Base-by-base conservation (phyloP, 805 yeast genomes). In the Suhomyces sp. region DNA sequence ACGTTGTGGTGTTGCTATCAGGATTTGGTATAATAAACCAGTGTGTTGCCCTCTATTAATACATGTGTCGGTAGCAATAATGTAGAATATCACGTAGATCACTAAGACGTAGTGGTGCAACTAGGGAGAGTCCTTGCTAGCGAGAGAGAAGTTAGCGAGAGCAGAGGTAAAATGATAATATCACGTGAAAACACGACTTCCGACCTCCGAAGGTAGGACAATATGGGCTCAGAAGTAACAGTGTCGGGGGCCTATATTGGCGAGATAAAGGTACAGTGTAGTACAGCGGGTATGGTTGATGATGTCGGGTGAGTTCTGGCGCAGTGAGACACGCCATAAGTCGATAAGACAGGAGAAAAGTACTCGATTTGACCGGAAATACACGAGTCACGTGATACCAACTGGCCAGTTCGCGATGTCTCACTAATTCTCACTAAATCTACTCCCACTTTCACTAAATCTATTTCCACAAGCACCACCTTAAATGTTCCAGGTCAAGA, bases 1-100 rank as follows among this genome's bases (percentile, higher is more conserved):
- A 78, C 82, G 82, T 78, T 78, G 78, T 76, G 81, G 82, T 77
- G 78, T 71, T 76, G 82, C 83, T 79, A 79, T 79, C 84, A 79
- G 84, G 78, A 76, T 70, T 70, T 69, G 77, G 69, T 60, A 60
- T 54, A 57, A 56, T 60, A 54, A 54, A 37, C 52, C 52, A 46
- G 51, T 29, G 47, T 48, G 47, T 44, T 44, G 37, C 39, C 47
- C 47, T 29, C 39, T 27, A 29, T 45, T 43, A 46, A 49, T 53
- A 52, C 52, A 48, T 48, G 44, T 51, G 53, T 51, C 60, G 56
- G 61, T 47, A 37, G 41, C 7, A 37, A 37, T 10, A 8, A 15
- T 20, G 27, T 37, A 24, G 24, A n/a, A 19, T 35, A 13, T 35
- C 12, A 37, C 8, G 5, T 15, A 50, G 49, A n/a, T n/a, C n/a